These are phyloP conservation scores for Termitomyces sp. DNA, from an alignment of 768 basidiomycete genomes.

Conservation along the genomic window DNA sequence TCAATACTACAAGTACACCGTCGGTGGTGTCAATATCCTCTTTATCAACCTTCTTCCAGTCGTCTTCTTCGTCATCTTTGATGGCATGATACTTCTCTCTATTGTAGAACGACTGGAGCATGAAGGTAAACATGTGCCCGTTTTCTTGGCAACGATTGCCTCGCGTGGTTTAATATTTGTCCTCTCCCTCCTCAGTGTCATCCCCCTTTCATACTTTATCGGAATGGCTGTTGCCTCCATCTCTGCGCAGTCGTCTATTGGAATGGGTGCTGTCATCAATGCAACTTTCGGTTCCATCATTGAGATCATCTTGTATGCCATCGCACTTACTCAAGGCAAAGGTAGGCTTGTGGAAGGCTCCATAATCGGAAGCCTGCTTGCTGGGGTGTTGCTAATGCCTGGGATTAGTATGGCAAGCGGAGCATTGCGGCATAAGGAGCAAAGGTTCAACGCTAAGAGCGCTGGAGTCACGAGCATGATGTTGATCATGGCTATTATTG, in stretches of 20 bases:
- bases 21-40: constrained; percentile 97
- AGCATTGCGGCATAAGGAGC: constrained; percentile 87
- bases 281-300: constrained; percentile 98
- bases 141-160: constrained; percentile 63
- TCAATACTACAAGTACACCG: constrained; percentile 98
- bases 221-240: constrained; percentile 99
- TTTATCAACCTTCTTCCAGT: constrained; percentile 93
- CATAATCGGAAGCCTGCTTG: constrained; percentile 91
- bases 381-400: constrained; percentile 96
- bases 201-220: constrained; percentile 97
- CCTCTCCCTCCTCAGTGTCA: constrained; percentile 82
- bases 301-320: constrained; percentile 89
- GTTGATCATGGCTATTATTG: constrained; percentile 99
- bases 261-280: constrained; percentile 99
- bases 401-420: constrained; percentile 93
- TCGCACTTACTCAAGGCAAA: constrained; percentile 87
- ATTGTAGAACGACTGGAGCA: constrained; percentile 58
- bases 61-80: constrained; percentile 95
- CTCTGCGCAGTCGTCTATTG: constrained; percentile 96
- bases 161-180: constrained; percentile 79
- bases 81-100: constrained; percentile 78
- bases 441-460: constrained; percentile 98
- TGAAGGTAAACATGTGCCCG: constrained; percentile 52
- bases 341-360: constrained; percentile 95
- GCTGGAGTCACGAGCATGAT: constrained; percentile 99